Conservation (phyloP, 2,329 filamentous ascomycete species). For the Aspergillus thermomutatus region DNA sequence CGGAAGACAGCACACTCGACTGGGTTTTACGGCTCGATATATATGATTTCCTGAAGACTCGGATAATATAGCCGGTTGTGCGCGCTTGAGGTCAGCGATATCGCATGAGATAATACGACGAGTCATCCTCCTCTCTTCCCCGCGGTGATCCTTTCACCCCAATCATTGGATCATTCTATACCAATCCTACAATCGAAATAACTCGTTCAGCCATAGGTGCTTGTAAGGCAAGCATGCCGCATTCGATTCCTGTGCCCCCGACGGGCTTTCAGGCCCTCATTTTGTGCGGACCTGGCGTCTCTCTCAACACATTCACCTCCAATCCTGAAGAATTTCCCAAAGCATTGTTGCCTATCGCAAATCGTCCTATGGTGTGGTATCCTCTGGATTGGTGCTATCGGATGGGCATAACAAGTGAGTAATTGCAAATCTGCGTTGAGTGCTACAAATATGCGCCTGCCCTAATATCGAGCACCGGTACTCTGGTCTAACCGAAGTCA, state of each 20-base stretch:
- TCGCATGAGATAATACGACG: background rate
- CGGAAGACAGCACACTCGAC: background rate
- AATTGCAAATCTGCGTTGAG: background rate
- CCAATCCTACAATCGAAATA: background rate
- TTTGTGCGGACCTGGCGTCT: conserved; percentile 47
- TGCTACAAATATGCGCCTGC: background rate
- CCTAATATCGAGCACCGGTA: background rate
- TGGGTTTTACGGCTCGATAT: background rate
- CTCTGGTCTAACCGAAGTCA: background rate
- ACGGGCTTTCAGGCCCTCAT: conserved; percentile 49
- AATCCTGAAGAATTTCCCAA: conserved; percentile 48
- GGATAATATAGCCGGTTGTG: background rate
- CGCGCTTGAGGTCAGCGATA: background rate
- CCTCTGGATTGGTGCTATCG: conserved; percentile 48
- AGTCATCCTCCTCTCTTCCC: background rate
- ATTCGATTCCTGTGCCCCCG: conserved; percentile 53
- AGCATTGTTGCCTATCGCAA: conserved; percentile 48
- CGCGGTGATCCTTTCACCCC: background rate
- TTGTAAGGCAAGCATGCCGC: conserved; percentile 21
- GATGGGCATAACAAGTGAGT: conserved; percentile 46
- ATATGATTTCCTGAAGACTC: background rate
- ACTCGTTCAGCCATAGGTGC: background rate
- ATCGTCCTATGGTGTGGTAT: conserved; percentile 51
- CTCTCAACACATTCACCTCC: conserved; percentile 50
- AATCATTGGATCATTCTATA: background rate